phyloP scores from a whole-genome alignment of 1,284 basidiomycete genomes.

The Malassezia cuniculi region DNA sequence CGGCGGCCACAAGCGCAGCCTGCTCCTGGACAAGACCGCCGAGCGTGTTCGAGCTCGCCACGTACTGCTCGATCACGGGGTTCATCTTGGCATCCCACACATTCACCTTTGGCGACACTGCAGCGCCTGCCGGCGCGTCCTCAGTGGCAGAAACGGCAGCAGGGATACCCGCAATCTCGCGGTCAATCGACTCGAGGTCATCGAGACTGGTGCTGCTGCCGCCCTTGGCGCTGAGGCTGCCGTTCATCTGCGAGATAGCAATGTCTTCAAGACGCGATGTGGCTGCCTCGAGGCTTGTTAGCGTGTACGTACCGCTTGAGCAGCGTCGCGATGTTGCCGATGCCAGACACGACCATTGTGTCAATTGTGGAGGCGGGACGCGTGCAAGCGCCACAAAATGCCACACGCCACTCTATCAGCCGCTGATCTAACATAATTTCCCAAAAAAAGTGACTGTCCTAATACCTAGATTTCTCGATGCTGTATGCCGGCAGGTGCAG shows the following conservation, averaged over 20 bases:
- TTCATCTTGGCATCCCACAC: constrained; percentile 66
- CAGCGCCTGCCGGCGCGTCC: constrained; percentile 13
- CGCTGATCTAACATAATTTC: no score
- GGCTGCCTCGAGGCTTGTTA: constrained; percentile 58
- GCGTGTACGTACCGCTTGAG: constrained; percentile 29
- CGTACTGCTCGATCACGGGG: constrained; percentile 60
- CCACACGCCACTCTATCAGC: no score
- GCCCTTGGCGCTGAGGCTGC: no score
- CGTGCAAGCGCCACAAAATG: no score
- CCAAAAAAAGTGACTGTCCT: no score
- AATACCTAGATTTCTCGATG: no score
- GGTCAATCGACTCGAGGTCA: neutral
- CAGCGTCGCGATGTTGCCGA: constrained; percentile 38
- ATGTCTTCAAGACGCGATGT: constrained; percentile 89
- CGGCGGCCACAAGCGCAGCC: constrained; percentile 20
- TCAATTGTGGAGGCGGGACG: neutral
- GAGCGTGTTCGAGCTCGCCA: constrained; percentile 61
- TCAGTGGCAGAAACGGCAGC: constrained; percentile 7
- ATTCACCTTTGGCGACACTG: constrained; percentile 52
- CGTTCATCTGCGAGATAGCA: constrained; percentile 49
- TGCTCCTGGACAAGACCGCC: constrained; percentile 55
- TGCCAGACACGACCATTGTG: constrained; percentile 29
- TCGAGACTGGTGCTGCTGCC: neutral
- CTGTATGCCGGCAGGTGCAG: no score
- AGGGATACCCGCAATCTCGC: constrained; percentile 1